Evolutionary conservation across 2,329 filamentous ascomycete species (phyloP), one percentile per base, ranked within the genome.

Genomic region (Stagonosporopsis tanaceti): DNA sequence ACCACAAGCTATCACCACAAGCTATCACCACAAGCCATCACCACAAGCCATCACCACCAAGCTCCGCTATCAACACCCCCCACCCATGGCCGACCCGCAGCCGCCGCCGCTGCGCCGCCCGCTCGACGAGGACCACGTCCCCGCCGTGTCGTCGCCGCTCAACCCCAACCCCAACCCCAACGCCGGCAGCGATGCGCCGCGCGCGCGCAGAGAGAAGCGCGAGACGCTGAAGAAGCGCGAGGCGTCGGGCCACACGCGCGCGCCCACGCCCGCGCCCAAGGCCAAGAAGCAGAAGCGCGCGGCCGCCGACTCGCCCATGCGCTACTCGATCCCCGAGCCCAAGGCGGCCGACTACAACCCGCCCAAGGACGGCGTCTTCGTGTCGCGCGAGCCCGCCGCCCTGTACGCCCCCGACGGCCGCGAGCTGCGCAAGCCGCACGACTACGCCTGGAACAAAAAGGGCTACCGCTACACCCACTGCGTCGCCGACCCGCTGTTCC

Each of bases 381-480:
- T 76, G 9, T 75, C 78, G 8, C 79, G 80, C 65, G 81, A 83
- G 62, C 81, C 81, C 0, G 61, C 67, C 14, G 78, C 80, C 1
- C 70, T 82, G 30, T 67, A 71, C 50, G 78, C 78, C 38, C 79
- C 77, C 15, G 75, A 80, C 42, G 77, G 74, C 24, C 61, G 71
- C 34, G 78, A 83, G 64, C 71, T 82, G 50, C 78, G 77, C 71
- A 82, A 80, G 61, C 79, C 80, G 0, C 72, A 80, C 25, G 82
- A 84, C 57, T 78, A 82, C 55, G 84, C 87, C 7, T 87, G 86
- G 70, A 89, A 89, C 70, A 87, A 87, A 67, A 85, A 84, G 65
- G 85, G 89, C 53, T 98, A 94, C 74, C 90, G 92, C 58, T 98
- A 98, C 75, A 90, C 89, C 30, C 91, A 93, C 68, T 96, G 92